These are phyloP conservation scores for Auriscalpium vulgare DNA, from an alignment of 768 basidiomycete genomes.

Conservation along the genomic window DNA sequence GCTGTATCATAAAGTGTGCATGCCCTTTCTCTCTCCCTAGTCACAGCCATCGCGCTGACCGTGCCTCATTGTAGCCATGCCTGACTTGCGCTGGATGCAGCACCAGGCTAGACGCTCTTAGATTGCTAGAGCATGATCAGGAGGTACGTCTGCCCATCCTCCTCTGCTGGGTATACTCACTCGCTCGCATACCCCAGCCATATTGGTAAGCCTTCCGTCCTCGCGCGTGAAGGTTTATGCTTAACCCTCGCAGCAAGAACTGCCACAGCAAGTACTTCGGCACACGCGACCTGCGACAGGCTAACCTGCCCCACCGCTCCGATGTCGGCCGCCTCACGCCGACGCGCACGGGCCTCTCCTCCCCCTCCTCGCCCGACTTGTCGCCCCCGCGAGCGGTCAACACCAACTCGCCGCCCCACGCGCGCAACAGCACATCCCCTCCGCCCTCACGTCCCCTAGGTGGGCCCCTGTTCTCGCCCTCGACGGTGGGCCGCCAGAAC, in stretches of 20 bases:
- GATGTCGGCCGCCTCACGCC: constrained; percentile 27
- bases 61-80: constrained; percentile 48
- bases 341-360: constrained; percentile 5
- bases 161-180: background rate
- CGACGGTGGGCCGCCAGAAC: constrained; percentile 18
- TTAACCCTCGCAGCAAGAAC: constrained; percentile 48
- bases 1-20: constrained; percentile 71
- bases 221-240: background rate
- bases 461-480: constrained; percentile 10
- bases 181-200: constrained; percentile 22
- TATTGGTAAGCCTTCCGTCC: constrained; percentile 31
- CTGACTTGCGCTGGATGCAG: constrained; percentile 69
- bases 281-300: constrained; percentile 62
- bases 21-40: background rate
- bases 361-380: constrained; percentile 17
- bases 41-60: constrained; percentile 3
- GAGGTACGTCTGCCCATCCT: constrained; percentile 37
- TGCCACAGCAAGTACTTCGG: constrained; percentile 80
- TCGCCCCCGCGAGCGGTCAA: constrained; percentile 26
- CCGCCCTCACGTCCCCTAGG: constrained; percentile 17
- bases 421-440: constrained; percentile 12
- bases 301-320: constrained; percentile 51
- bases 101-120: constrained; percentile 70
- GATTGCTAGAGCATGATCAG: constrained; percentile 76
- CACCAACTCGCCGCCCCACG: constrained; percentile 17